phyloP scores from a whole-genome alignment of 2,329 filamentous ascomycete genomes.

The Bipolaris zeicola region DNA sequence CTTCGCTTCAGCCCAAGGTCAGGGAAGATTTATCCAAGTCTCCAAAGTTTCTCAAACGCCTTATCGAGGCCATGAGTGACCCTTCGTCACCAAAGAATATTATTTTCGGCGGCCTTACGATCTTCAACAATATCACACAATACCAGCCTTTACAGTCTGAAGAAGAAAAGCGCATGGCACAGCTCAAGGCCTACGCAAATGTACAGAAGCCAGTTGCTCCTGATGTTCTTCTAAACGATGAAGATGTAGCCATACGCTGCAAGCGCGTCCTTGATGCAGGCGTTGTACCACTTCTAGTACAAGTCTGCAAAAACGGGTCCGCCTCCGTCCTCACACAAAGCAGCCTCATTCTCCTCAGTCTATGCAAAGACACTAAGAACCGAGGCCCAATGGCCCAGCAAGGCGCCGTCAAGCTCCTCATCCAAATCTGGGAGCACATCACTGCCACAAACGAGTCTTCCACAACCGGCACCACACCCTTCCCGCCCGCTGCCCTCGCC shows the following conservation, averaged over 20 bases:
- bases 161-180: slow-evolving; percentile 88
- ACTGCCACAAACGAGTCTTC: slow-evolving; percentile 48
- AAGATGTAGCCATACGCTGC: slow-evolving; percentile 77
- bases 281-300: slow-evolving; percentile 76
- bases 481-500: slow-evolving; percentile 46
- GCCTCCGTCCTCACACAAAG: slow-evolving; percentile 72
- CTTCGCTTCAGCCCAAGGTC: slow-evolving; percentile 81
- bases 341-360: slow-evolving; percentile 75
- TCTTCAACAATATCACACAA: slow-evolving; percentile 81
- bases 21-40: slow-evolving; percentile 81
- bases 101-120: slow-evolving; percentile 84
- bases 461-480: slow-evolving; percentile 48
- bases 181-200: slow-evolving; percentile 94
- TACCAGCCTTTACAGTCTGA: slow-evolving; percentile 81
- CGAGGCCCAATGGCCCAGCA: slow-evolving; percentile 87
- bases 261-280: slow-evolving; percentile 78
- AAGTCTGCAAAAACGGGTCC: slow-evolving; percentile 74
- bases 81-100: slow-evolving; percentile 58
- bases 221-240: slow-evolving; percentile 75
- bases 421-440: slow-evolving; percentile 71
- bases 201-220: slow-evolving; percentile 68
- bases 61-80: slow-evolving; percentile 66
- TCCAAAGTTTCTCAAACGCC: slow-evolving; percentile 67
- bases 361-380: slow-evolving; percentile 74
- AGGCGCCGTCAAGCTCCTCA: slow-evolving; percentile 84